phyloP scores from a whole-genome alignment of 495 filamentous ascomycete species.

The Glarea lozoyensis region DNA sequence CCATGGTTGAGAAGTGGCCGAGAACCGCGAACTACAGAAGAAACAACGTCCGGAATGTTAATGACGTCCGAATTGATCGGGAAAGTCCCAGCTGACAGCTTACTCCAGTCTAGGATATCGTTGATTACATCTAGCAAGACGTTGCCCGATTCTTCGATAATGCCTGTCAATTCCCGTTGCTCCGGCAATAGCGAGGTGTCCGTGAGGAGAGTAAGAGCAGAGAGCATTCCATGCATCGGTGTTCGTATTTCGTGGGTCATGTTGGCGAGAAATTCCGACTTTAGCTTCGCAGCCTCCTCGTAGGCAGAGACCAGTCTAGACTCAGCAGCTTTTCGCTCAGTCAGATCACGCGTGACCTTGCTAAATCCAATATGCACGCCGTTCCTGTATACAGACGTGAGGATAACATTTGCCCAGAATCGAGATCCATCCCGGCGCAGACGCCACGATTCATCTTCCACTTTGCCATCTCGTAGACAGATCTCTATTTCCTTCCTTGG shows the following conservation, averaged over 20 bases:
- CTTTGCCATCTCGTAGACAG: conserved; percentile 49
- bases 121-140: conserved; percentile 41
- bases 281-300: conserved; percentile 55
- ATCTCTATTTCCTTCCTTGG: conserved; percentile 46
- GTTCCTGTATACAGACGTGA: conserved; percentile 49
- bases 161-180: conserved; percentile 35
- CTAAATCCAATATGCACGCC: conserved; percentile 53
- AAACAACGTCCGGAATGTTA: conserved; percentile 35
- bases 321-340: conserved; percentile 51
- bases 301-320: conserved; percentile 49
- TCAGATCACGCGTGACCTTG: conserved; percentile 57
- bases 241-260: conserved; percentile 46
- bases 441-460: conserved; percentile 60
- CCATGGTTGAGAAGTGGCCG: conserved; percentile 27
- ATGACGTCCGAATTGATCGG: conserved; percentile 35
- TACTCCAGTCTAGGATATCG: conserved; percentile 44
- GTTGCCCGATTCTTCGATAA: conserved; percentile 39
- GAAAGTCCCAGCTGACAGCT: conserved; percentile 36
- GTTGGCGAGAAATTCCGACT: conserved; percentile 60
- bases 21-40: conserved; percentile 41
- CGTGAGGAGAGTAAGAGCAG: conserved; percentile 33
- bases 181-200: conserved; percentile 29
- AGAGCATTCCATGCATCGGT: conserved; percentile 44
- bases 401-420: conserved; percentile 62
- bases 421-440: conserved; percentile 51